A percentile compares a stretch with the other conserved stretches of the same genome.
Conservation (phyloP, 805 yeast species). For the Sporopachydermia lactativora region DNA sequence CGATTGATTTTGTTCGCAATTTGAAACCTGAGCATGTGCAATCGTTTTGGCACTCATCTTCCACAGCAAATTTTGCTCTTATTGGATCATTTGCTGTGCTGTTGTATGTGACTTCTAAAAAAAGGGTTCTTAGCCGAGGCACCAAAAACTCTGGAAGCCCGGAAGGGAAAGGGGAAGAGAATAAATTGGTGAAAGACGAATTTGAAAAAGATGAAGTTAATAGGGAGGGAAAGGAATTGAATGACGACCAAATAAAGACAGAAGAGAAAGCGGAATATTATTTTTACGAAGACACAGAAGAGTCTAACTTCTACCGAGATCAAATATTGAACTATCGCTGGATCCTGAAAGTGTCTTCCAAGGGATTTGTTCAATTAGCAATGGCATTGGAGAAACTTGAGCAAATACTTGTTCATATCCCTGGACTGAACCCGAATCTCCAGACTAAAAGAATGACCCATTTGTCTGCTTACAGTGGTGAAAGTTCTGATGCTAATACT, state of each 20-base stretch:
- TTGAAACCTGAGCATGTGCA: slow-evolving; percentile 73
- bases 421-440: slow-evolving; percentile 38
- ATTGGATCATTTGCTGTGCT: slow-evolving; percentile 85
- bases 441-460: slow-evolving; percentile 13
- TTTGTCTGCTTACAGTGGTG: slow-evolving; percentile 10
- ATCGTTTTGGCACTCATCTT: slow-evolving; percentile 81
- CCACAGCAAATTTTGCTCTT: slow-evolving; percentile 63
- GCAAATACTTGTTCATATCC: slow-evolving; percentile 57
- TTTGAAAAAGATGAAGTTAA: not conserved
- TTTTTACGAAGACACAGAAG: slow-evolving; percentile 27
- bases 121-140: not conserved
- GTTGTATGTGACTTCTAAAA: slow-evolving; percentile 47
- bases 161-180: slow-evolving; percentile 8
- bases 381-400: slow-evolving; percentile 62
- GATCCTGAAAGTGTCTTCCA: slow-evolving; percentile 59
- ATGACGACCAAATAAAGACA: not conserved
- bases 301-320: slow-evolving; percentile 47
- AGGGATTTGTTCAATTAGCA: slow-evolving; percentile 67
- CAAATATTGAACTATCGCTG: slow-evolving; percentile 65
- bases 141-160: slow-evolving; percentile 4
- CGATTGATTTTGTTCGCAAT: slow-evolving; percentile 64
- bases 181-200: not conserved
- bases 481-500: not conserved
- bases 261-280: not conserved
- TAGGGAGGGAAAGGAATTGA: not conserved